Evolutionary conservation across 768 basidiomycete species (phyloP), one percentile per base, ranked within the genome.

Genomic region (Podaxis sp.): DNA sequence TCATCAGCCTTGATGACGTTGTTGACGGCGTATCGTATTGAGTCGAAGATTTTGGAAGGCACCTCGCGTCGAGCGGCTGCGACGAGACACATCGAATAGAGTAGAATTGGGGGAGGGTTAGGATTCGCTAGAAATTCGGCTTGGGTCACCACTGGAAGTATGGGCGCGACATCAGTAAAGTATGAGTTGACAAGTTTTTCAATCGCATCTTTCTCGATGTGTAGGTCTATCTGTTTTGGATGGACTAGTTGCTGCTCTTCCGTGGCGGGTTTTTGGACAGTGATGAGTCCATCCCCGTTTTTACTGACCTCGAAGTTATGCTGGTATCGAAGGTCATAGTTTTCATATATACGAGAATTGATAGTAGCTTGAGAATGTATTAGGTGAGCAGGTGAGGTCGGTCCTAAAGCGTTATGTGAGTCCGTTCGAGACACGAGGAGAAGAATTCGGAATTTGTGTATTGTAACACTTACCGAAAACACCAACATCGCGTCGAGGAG

Each of bases 41-140:
- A 87, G 66, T 96, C 91, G 66, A 98, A 97, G n/a, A 95, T 82
- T 55, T 81, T 77, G 65, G 91, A 87, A 2, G 94, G 89, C 4
- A 92, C 87, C 62, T 91, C 88, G 52, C 95, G 84, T 57, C 90
- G 83, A 32, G 93, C 87, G 14, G 92, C 91, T 18, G 95, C 92
- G 44, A 98, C 88, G 32, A 94, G 87, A 72, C 95, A 98, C 74
- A 98, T 95, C 38, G 93, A 88, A 73, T 98, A 98, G 21, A 98
- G 82, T 60, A 98, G 74, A 23, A 99, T 80, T 3, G 90, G 87
- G 2, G 93, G 84, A 0, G 89, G 90, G 13, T 85, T 86, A 21
- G 84, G 80, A 53, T 72, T 84, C 38, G 88, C 82, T 63, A 97
- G 77, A 69, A 99, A 98, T 70, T 99, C 96, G 25, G 84, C 81